Conservation (phyloP, 441 rosid species). For the Dalechampia spathulata region DNA sequence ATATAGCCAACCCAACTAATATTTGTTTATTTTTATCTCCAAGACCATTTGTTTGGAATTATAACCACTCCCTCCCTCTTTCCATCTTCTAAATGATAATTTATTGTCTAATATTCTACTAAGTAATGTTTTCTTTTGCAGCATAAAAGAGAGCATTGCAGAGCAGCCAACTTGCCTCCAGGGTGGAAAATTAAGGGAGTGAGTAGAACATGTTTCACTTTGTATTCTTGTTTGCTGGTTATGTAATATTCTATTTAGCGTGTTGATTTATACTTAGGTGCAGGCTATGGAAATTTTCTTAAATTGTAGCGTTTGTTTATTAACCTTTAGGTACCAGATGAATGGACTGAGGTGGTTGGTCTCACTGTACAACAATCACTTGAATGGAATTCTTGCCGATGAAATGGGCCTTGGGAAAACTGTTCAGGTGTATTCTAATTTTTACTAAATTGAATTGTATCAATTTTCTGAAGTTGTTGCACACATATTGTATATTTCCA, state of each 20-base stretch:
- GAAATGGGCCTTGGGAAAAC: conserved; percentile 99
- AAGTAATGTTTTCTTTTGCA: conserved; percentile 31
- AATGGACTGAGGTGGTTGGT: conserved; percentile 93
- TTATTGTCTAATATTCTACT: conserved; percentile 11
- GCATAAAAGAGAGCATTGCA: conserved; percentile 73
- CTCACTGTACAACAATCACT: conserved; percentile 82
- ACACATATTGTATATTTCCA: not conserved
- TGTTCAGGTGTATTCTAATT: conserved; percentile 52
- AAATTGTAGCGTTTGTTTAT: conserved; percentile 17
- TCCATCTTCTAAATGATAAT: not conserved
- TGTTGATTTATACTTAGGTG: no score
- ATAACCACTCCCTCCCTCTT: not conserved
- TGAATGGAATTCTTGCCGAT: conserved; percentile 96
- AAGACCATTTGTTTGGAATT: conserved; percentile 5
- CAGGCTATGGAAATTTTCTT: not conserved
- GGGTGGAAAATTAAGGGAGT: conserved; percentile 94
- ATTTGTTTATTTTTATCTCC: no score
- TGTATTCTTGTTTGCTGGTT: no score
- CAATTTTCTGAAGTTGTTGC: not conserved
- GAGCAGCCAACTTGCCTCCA: conserved; percentile 72
- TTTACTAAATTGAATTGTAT: not conserved
- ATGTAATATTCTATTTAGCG: no score
- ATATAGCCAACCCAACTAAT: no score
- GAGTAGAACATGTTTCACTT: conserved; percentile 28
- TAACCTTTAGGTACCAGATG: conserved; percentile 88